Percentiles rank a stretch among this genome's conserved stretches.
phyloP scores from a whole-genome alignment of 2,329 filamentous ascomycete species.

The Arthrobotrys sinensis region DNA sequence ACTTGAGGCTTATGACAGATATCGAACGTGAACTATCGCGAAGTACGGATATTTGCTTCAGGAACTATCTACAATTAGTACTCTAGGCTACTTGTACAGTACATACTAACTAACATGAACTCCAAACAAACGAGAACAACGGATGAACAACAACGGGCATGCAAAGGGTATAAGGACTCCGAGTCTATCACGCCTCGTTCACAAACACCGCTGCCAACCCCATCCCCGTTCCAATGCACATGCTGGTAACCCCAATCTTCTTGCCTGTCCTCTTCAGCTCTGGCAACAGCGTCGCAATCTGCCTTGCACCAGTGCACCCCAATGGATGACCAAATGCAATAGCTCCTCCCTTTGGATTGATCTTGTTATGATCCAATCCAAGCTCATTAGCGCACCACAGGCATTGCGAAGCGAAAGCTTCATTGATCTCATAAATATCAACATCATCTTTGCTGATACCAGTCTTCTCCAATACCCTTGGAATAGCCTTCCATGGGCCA shows the following conservation, averaged over 20 bases:
- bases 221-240: constrained; percentile 98
- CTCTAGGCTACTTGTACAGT: not conserved
- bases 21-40: too few species aligned
- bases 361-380: constrained; percentile 84
- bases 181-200: constrained; percentile 77
- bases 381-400: constrained; percentile 93
- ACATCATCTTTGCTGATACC: constrained; percentile 90
- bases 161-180: not conserved
- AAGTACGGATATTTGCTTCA: not conserved
- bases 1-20: too few species aligned
- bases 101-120: not conserved
- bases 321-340: constrained; percentile 97
- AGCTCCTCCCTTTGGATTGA: constrained; percentile 97
- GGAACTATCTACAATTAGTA: constrained; percentile 2
- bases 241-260: constrained; percentile 91
- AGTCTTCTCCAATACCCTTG: constrained; percentile 88
- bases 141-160: not conserved
- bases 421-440: constrained; percentile 99
- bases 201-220: constrained; percentile 98
- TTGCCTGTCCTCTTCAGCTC: constrained; percentile 87
- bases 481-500: constrained; percentile 95
- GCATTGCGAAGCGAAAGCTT: constrained; percentile 96
- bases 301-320: constrained; percentile 92
- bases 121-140: not conserved
- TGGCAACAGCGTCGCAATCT: constrained; percentile 91